A percentile compares a stretch with the other conserved stretches of the same genome.
Evolutionary conservation across 2,329 filamentous ascomycete genomes (phyloP).

Genomic region (Rhytidhysteron rufulum): DNA sequence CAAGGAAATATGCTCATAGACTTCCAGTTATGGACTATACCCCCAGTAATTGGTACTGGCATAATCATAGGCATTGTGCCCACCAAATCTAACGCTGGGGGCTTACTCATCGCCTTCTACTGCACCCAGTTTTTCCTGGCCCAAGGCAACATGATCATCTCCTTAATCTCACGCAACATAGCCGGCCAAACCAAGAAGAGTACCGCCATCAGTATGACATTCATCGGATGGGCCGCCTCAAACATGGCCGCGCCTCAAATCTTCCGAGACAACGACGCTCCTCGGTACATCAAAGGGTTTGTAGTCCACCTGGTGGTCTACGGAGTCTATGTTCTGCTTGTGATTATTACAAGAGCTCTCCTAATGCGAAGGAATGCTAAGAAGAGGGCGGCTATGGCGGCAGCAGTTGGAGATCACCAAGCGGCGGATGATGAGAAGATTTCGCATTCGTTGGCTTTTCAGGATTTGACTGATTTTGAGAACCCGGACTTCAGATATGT

Average conservation of each 20-base stretch:
- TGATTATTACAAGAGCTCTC: too few species aligned
- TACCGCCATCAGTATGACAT: constrained; percentile 31
- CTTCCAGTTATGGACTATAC: not conserved
- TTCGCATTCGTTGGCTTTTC: constrained; percentile 6
- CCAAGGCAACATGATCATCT: constrained; percentile 16
- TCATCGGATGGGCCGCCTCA: constrained; percentile 33
- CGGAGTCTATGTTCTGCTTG: too few species aligned
- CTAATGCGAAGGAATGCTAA: too few species aligned
- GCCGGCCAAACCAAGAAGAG: constrained; percentile 38
- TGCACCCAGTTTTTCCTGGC: constrained; percentile 19
- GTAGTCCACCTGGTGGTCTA: too few species aligned
- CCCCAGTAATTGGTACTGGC: not conserved
- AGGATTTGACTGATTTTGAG: constrained; percentile 9
- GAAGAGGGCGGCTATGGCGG: too few species aligned
- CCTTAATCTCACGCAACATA: constrained; percentile 15
- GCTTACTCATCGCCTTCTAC: constrained; percentile 14
- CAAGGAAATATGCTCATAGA: constrained; percentile 3
- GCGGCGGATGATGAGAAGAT: not conserved
- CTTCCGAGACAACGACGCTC: constrained; percentile 13
- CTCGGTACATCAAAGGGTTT: constrained; percentile 12
- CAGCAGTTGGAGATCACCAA: not conserved
- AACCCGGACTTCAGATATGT: constrained; percentile 5
- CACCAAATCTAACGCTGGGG: not conserved
- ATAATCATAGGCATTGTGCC: not conserved
- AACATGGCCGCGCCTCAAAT: constrained; percentile 29